phyloP scores from a whole-genome alignment of 331 rosid species.

The Ulmus americana region DNA sequence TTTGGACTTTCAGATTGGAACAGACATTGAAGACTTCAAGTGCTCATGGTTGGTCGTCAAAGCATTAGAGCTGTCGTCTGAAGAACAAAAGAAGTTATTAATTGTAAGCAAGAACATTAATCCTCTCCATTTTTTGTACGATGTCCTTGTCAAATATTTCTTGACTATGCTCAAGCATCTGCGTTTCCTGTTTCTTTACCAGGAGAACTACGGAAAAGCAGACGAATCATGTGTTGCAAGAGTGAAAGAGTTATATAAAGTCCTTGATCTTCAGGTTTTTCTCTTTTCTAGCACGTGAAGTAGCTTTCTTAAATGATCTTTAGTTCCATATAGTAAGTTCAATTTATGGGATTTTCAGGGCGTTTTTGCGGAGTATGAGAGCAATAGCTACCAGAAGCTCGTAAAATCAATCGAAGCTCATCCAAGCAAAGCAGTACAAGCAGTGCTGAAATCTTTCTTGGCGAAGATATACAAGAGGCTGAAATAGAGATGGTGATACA shows the following conservation, averaged over 20 bases:
- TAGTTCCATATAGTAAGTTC: background rate
- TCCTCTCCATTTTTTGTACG: background rate
- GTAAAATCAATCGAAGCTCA: slow-evolving; percentile 32
- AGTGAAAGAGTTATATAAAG: slow-evolving; percentile 40
- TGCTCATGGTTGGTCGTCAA: slow-evolving; percentile 54
- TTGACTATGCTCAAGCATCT: background rate
- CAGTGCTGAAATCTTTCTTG: slow-evolving; percentile 42
- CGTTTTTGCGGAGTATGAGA: slow-evolving; percentile 36
- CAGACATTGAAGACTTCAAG: slow-evolving; percentile 53
- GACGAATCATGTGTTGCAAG: slow-evolving; percentile 32
- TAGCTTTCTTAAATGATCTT: background rate
- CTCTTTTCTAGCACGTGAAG: background rate
- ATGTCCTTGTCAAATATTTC: background rate
- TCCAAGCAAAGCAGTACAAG: slow-evolving; percentile 38
- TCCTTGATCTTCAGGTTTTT: slow-evolving; percentile 38
- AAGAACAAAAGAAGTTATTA: slow-evolving; percentile 34
- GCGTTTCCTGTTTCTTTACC: background rate
- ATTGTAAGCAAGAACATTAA: slow-evolving; percentile 25
- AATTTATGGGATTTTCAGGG: slow-evolving; percentile 24
- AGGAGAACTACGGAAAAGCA: slow-evolving; percentile 39
- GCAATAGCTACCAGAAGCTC: slow-evolving; percentile 32
- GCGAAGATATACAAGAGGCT: slow-evolving; percentile 47
- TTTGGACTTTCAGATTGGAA: slow-evolving; percentile 35
- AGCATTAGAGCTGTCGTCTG: slow-evolving; percentile 35
- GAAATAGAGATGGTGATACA: slow-evolving; percentile 21